Base-by-base conservation (phyloP, 1,284 basidiomycete genomes). In the Schizopora paradoxa region DNA sequence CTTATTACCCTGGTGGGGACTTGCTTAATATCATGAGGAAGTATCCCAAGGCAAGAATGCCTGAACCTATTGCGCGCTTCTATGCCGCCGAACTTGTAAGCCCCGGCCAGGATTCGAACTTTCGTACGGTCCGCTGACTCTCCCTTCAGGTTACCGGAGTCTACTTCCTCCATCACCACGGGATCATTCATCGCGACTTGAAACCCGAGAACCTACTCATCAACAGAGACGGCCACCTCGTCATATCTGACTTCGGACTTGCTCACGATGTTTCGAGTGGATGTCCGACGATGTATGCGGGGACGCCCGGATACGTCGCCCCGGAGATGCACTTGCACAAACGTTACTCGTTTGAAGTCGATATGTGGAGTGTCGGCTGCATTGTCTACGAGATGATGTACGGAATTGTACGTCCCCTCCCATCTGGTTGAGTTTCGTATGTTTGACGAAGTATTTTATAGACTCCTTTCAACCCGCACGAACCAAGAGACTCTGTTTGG, bases 141-240 rank as follows among this genome's bases (percentile, higher is more conserved):
- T 16, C 7, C 76, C 77, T 57, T 6, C 13, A 40, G 37, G 37
- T 25, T 18, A 14, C 21, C 16, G 77, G 74, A 0, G 56, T 79
- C 14, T 70, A 75, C 45, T 79, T 77, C 54, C 62, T 83, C 19
- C 80, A 83, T 60, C 63, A 65, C 23, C 70, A 73, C 44, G 53
- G 57, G 19, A 59, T 65, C 48, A 49, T 64, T 29, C 63, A 65
- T 44, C 61, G 63, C 36, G 63, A 65, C 51, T 48, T 65, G 42
- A 65, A 65, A 62, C 80, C 80, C 3, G 79, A 80, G 56, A 83
- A 84, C 59, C 74, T 84, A 48, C 65, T 83, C n/a, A 64, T 84
- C 19, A 78, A 81, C 61, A 75, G 77, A 50, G 65, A 70, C 44
- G 80, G 79, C 1, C 78, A 82, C 56, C 72, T 79, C 8, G 78